These are phyloP conservation scores for Syzygium malaccense DNA, from an alignment of 441 rosid species.

Conservation along the genomic window DNA sequence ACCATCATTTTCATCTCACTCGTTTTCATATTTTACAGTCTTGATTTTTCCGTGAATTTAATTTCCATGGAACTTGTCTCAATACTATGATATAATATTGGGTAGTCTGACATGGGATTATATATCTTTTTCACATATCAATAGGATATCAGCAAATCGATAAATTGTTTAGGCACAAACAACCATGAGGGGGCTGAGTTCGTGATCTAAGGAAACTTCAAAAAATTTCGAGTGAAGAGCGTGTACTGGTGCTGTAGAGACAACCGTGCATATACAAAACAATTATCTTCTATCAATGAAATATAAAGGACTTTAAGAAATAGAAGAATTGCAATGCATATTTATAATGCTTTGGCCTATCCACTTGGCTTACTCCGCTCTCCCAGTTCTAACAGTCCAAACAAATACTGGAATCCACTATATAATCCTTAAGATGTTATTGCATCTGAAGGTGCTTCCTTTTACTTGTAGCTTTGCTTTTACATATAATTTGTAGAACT, in stretches of 20 bases:
- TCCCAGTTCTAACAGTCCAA: background rate
- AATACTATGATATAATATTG: background rate
- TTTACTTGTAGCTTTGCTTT: background rate
- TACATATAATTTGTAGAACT: background rate
- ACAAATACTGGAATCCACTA: background rate
- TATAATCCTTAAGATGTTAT: background rate
- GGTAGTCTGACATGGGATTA: background rate
- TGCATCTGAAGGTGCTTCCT: background rate
- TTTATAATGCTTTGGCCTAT: background rate
- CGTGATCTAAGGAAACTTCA: background rate
- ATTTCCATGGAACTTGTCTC: background rate
- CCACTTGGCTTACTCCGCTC: background rate
- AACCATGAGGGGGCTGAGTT: background rate
- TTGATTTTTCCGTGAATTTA: background rate
- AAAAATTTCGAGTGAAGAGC: background rate
- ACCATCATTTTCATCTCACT: background rate
- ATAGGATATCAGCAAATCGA: background rate
- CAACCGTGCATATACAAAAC: rapidly evolving
- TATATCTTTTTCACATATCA: background rate
- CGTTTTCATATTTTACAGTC: background rate
- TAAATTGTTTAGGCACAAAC: background rate
- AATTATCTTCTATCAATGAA: background rate
- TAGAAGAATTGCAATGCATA: background rate
- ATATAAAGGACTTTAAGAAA: background rate
- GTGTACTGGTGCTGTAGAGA: background rate